Conservation (phyloP, 2,329 filamentous ascomycete genomes). For the Ustulina deusta region DNA sequence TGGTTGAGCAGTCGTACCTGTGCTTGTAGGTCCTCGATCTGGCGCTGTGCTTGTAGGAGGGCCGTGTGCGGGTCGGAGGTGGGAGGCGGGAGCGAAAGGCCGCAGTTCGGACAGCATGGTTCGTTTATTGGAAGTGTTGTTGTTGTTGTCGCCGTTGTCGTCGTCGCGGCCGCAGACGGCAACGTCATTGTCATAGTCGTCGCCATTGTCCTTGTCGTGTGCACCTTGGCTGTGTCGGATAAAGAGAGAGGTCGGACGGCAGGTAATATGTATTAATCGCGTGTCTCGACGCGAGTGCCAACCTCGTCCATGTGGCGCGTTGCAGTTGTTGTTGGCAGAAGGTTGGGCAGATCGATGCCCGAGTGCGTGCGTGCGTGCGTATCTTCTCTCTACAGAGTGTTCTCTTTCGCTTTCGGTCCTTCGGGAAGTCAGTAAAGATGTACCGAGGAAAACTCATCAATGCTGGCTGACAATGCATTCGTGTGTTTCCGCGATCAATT, state of each 20-base stretch:
- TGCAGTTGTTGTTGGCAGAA: not conserved
- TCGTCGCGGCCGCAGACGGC: conserved; percentile 41
- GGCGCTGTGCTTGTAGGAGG: conserved; percentile 67
- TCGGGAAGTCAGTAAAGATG: not conserved
- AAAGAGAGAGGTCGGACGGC: not conserved
- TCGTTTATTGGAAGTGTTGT: conserved; percentile 42
- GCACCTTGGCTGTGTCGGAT: conserved; percentile 2
- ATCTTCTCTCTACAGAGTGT: not conserved
- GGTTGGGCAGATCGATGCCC: not conserved
- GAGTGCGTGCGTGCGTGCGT: no score
- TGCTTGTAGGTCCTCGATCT: conserved; percentile 76
- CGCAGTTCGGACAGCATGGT: conserved; percentile 65
- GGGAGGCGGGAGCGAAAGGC: conserved; percentile 54
- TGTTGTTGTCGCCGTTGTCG: conserved; percentile 42
- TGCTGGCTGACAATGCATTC: not conserved
- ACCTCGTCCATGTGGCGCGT: not conserved
- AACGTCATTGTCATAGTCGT: conserved; percentile 47
- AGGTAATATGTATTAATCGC: not conserved
- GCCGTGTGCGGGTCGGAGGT: conserved; percentile 55
- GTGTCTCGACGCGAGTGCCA: not conserved
- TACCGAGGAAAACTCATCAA: not conserved
- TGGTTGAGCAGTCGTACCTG: conserved; percentile 78
- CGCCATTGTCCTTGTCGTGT: conserved; percentile 32
- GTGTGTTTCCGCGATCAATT: not conserved
- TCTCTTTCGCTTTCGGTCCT: conserved; percentile 2